Conservation (phyloP, 805 yeast species). For the Ascoidea tarda region DNA sequence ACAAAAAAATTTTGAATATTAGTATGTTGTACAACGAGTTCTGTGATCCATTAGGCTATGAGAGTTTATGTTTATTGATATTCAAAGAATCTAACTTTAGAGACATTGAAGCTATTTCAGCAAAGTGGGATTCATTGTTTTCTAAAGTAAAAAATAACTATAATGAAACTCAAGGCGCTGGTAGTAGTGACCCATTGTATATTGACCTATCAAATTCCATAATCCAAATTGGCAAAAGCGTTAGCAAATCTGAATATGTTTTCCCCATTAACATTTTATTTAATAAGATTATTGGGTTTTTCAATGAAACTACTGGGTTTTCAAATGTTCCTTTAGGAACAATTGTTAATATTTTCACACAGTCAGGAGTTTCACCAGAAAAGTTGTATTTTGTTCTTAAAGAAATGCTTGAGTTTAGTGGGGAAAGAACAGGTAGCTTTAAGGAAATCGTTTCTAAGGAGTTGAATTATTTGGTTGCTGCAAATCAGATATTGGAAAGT, state of each 20-base stretch:
- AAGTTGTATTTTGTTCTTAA: slow-evolving; percentile 51
- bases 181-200: slow-evolving; percentile 10
- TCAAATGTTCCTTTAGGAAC: slow-evolving; percentile 35
- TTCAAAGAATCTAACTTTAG: slow-evolving; percentile 79
- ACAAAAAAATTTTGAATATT: slow-evolving; percentile 51
- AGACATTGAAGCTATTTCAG: slow-evolving; percentile 67
- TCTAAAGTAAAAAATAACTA: slow-evolving; percentile 27
- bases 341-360: slow-evolving; percentile 45
- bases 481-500: not conserved
- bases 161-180: slow-evolving; percentile 8
- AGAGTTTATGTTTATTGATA: slow-evolving; percentile 64
- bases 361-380: slow-evolving; percentile 49
- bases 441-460: not conserved
- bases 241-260: slow-evolving; percentile 57
- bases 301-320: slow-evolving; percentile 25
- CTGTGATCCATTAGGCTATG: slow-evolving; percentile 80
- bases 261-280: slow-evolving; percentile 67
- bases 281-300: slow-evolving; percentile 46
- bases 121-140: slow-evolving; percentile 68
- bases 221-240: slow-evolving; percentile 41
- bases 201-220: slow-evolving; percentile 11
- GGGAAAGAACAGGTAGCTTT: not conserved
- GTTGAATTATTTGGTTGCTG: not conserved
- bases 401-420: slow-evolving; percentile 34
- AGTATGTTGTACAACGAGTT: slow-evolving; percentile 75